These are phyloP conservation scores for Oehlia diaphana DNA, from an alignment of 192 early-diverging fungal species.

Conservation along the genomic window DNA sequence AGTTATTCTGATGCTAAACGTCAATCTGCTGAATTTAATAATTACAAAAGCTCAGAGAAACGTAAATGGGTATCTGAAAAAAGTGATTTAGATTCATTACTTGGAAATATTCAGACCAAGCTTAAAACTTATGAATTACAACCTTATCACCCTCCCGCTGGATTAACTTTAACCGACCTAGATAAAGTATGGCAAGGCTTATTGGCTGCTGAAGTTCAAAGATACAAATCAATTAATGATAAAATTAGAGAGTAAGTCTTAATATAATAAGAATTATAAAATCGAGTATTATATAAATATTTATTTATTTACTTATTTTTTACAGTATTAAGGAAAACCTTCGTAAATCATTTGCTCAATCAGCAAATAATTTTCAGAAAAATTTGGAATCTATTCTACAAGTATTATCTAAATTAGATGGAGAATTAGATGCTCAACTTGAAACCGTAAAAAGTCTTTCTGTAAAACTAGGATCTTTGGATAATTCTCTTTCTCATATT, in stretches of 20 bases:
- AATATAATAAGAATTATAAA: too few relatives aligned
- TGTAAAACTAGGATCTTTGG: conserved; percentile 52
- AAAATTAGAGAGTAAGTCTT: conserved; percentile 75
- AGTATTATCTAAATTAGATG: conserved; percentile 67
- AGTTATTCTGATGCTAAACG: conserved; percentile 76
- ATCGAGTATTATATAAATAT: background rate
- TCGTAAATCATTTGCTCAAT: conserved; percentile 75
- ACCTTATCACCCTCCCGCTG: conserved; percentile 80
- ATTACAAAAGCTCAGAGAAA: conserved; percentile 82
- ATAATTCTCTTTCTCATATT: conserved; percentile 53
- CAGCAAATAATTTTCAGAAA: conserved; percentile 79
- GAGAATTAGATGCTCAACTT: conserved; percentile 77
- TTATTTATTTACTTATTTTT: background rate
- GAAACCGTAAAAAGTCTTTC: conserved; percentile 62
- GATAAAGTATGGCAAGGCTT: conserved; percentile 73
- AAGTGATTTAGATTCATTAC: conserved; percentile 84
- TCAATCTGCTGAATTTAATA: conserved; percentile 71
- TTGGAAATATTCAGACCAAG: conserved; percentile 97
- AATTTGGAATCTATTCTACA: conserved; percentile 70
- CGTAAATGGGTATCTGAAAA: conserved; percentile 90
- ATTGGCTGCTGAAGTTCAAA: conserved; percentile 69
- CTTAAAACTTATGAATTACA: conserved; percentile 90
- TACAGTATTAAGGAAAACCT: conserved; percentile 78
- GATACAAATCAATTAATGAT: conserved; percentile 80
- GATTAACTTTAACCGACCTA: conserved; percentile 58